Conservation (phyloP, 345 rosid genomes). For the Heritiera fomes region DNA sequence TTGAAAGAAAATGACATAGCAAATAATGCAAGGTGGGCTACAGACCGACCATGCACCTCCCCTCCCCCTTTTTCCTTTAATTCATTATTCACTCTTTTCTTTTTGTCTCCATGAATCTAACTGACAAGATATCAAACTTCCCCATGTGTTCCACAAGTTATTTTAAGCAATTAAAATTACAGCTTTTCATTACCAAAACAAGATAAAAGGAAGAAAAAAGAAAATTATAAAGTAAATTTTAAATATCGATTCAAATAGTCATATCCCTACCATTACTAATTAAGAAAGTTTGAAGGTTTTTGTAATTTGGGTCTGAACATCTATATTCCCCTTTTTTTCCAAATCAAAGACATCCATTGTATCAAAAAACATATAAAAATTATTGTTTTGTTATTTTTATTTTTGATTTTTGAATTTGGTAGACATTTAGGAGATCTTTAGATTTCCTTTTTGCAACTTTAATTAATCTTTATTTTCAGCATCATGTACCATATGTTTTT, state of each 20-base stretch:
- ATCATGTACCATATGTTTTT: background rate
- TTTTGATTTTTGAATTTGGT: background rate
- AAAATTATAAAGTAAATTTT: too few relatives aligned
- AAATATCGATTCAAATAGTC: background rate
- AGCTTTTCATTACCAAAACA: background rate
- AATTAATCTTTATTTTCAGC: background rate
- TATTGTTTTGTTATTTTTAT: background rate
- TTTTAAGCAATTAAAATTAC: background rate
- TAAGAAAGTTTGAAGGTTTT: too few relatives aligned
- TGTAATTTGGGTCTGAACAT: too few relatives aligned
- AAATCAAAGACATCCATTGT: too few relatives aligned
- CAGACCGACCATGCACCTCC: constrained; percentile 18
- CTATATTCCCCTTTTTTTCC: too few relatives aligned
- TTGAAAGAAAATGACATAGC: constrained; percentile 12
- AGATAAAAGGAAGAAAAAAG: background rate
- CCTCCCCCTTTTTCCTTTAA: constrained; percentile 16
- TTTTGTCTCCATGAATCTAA: constrained; percentile 24
- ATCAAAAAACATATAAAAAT: too few relatives aligned
- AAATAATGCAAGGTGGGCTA: constrained; percentile 21
- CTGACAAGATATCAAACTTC: constrained; percentile 13
- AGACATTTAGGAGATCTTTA: background rate
- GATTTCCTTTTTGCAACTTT: constrained; percentile 7
- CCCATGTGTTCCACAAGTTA: background rate
- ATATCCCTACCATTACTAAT: too few relatives aligned
- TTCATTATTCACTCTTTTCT: constrained; percentile 18